These are phyloP conservation scores for Dioscorea dumetorum DNA, from an alignment of 106 monocot species.

Conservation along the genomic window DNA sequence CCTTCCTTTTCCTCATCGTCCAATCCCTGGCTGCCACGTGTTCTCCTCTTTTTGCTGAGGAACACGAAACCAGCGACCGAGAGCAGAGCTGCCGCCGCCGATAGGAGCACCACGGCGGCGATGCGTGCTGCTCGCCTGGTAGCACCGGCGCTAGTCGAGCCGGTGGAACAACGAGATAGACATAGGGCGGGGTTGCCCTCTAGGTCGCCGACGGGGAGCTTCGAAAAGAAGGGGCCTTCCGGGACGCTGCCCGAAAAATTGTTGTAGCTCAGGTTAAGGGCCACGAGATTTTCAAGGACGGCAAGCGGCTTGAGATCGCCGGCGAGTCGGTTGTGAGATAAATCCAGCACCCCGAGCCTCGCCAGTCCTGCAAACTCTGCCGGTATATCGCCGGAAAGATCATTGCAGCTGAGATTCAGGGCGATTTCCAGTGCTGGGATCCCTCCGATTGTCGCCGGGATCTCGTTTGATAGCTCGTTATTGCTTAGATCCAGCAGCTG, in stretches of 20 bases:
- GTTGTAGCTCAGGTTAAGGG: conserved; percentile 75
- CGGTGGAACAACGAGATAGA: conserved; percentile 29
- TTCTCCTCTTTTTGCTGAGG: conserved; percentile 5
- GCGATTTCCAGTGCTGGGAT: conserved; percentile 68
- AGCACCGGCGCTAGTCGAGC: background rate
- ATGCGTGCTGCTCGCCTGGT: conserved; percentile 24
- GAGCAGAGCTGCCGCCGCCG: conserved; percentile 28
- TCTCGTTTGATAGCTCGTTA: conserved; percentile 44
- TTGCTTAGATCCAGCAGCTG: conserved; percentile 66
- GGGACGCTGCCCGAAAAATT: conserved; percentile 70
- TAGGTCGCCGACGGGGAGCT: conserved; percentile 61
- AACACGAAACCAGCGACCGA: conserved; percentile 15
- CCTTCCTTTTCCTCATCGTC: conserved; percentile 35
- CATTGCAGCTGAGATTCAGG: conserved; percentile 68
- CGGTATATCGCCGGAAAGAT: conserved; percentile 58
- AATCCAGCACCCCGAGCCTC: conserved; percentile 59
- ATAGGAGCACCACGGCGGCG: conserved; percentile 50
- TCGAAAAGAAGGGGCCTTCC: conserved; percentile 53
- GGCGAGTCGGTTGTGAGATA: conserved; percentile 76
- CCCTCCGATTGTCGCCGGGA: conserved; percentile 52
- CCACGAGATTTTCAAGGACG: conserved; percentile 69
- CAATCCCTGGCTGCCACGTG: background rate
- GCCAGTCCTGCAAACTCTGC: conserved; percentile 48
- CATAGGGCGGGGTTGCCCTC: conserved; percentile 60
- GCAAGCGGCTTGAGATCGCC: conserved; percentile 51